phyloP scores from a whole-genome alignment of 192 early-diverging fungal species.

The Entrophospora sp. region DNA sequence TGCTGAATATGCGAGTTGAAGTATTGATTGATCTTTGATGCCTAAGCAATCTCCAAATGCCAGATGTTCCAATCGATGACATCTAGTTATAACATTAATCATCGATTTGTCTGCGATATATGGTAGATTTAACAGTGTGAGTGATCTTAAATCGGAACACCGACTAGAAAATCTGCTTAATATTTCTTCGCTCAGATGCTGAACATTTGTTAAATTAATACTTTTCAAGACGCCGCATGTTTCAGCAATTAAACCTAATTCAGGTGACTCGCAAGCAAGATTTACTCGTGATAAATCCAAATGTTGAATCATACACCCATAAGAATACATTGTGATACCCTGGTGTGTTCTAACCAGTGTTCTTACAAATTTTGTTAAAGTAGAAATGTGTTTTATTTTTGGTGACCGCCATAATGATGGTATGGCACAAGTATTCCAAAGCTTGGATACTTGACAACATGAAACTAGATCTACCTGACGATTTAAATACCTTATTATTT shows the following conservation, averaged over 20 bases:
- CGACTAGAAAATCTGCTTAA: not conserved
- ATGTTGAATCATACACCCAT: slow-evolving; percentile 16
- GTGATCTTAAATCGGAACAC: slow-evolving; percentile 13
- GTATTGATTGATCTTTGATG: not conserved
- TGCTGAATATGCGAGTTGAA: not conserved
- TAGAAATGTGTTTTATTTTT: slow-evolving; percentile 3
- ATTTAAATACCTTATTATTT: slow-evolving; percentile 11
- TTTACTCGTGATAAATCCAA: slow-evolving; percentile 7
- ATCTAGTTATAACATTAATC: not conserved
- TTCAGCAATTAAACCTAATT: slow-evolving; percentile 17
- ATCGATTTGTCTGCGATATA: slow-evolving; percentile 6
- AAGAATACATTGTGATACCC: not conserved
- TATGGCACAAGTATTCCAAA: slow-evolving; percentile 17
- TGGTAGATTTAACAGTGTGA: slow-evolving; percentile 18
- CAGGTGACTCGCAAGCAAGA: not conserved
- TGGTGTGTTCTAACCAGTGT: slow-evolving; percentile 6
- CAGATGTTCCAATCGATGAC: slow-evolving; percentile 1
- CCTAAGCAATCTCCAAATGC: slow-evolving; percentile 11
- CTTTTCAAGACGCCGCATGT: slow-evolving; percentile 6
- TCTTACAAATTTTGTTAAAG: slow-evolving; percentile 14
- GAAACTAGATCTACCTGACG: not conserved
- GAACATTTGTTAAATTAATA: slow-evolving; percentile 13
- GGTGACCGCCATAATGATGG: slow-evolving; percentile 1
- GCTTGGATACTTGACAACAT: slow-evolving; percentile 13
- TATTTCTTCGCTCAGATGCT: not conserved